Base-by-base conservation (phyloP, 2,329 filamentous ascomycete species). In the Tolypocladium pustulatum region DNA sequence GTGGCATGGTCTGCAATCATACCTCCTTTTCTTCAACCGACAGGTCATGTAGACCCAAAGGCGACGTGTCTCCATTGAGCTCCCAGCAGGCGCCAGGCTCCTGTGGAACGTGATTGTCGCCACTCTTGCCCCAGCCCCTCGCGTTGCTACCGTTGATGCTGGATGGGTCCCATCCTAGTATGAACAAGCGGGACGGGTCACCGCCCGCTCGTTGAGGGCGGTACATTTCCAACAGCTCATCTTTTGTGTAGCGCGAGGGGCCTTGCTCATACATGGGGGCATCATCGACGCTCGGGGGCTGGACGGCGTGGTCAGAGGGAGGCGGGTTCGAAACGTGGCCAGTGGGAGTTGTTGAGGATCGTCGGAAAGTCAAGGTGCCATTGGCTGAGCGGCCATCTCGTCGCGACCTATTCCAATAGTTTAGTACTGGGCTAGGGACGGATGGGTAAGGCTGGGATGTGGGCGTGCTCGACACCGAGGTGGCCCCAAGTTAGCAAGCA, bases 51-150 rank as follows among this genome's bases (percentile, higher is more conserved):
- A 96, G 72, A 36, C 85, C 85, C 63, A 97, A 78, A 8, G 92
- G 91, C 63, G 83, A 81, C 52, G 85, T 80, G 57, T 81, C 81
- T 30, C 89, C 91, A 60, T 81, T 81, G 60, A 82, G 75, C 68
- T 96, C 90, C 94, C 93, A 99, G 72, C 92, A 97, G 49, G 93
- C 84, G 62, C 94, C 91, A n/a, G 92, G 90, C 52, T 93, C 91
- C 67, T 89, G 84, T 60, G 86, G 86, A 62, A 81, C 78, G 62
- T 91, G 88, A 60, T 81, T 82, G 63, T 97, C 91, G 60, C 83
- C 82, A 65, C 79, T 81, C 72, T 92, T 91, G 56, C 89, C 89
- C 91, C 91, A 96, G 57, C 83, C 82, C 71, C 85, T 74, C 72
- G 83, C 66, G 64, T 77, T 67, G 72, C 80, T 67, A 69, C 87